Percentiles rank a stretch among this genome's conserved stretches.
Evolutionary conservation across 2,329 filamentous ascomycete genomes (phyloP).

Genomic region (Penicillium freii): DNA sequence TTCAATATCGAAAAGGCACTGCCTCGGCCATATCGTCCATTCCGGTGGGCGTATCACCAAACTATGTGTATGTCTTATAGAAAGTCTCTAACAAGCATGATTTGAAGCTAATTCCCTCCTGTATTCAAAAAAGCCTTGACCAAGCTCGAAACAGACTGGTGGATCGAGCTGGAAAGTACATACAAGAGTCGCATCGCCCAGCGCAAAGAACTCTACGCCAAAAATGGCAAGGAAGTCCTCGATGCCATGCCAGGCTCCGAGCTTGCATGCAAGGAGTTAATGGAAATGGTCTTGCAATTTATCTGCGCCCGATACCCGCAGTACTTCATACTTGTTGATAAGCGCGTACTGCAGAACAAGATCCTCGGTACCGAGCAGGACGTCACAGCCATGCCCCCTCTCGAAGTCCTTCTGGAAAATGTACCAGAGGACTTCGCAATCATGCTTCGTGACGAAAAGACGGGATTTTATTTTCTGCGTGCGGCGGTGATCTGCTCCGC

Average conservation of each 20-base stretch:
- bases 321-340: constrained; percentile 62
- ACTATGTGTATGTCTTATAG: constrained; percentile 71
- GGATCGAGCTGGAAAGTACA: constrained; percentile 79
- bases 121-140: constrained; percentile 58
- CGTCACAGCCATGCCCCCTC: constrained; percentile 61
- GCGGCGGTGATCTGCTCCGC: constrained; percentile 76
- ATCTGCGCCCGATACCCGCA: constrained; percentile 74
- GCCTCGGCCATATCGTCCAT: constrained; percentile 74
- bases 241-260: constrained; percentile 71
- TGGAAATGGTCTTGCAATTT: constrained; percentile 83
- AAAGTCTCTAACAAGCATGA: background rate
- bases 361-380: constrained; percentile 64
- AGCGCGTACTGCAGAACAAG: constrained; percentile 62
- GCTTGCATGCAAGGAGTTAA: constrained; percentile 76
- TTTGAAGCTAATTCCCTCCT: background rate
- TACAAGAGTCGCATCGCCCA: constrained; percentile 68
- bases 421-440: constrained; percentile 83
- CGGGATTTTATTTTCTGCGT: constrained; percentile 71
- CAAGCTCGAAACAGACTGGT: constrained; percentile 79
- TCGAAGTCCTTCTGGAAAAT: constrained; percentile 71
- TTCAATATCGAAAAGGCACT: constrained; percentile 69
- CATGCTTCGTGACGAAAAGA: constrained; percentile 67
- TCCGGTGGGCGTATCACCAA: constrained; percentile 82
- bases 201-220: constrained; percentile 62
- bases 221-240: constrained; percentile 64